phyloP scores from a whole-genome alignment of 179 eudicot genomes.

The Beta lomatogona region DNA sequence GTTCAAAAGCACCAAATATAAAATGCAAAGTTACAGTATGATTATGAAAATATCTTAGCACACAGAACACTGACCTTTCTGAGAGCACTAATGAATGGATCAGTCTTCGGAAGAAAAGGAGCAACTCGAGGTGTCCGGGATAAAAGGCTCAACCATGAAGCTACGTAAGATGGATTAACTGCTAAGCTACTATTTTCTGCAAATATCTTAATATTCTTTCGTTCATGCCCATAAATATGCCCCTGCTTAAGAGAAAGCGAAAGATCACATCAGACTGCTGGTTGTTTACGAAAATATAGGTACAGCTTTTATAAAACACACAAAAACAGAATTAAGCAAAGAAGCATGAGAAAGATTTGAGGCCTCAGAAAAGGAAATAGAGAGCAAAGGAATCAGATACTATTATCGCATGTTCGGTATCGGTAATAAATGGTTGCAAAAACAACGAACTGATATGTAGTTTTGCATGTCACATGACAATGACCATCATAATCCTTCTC shows the following conservation, averaged over 20 bases:
- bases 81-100: conserved; percentile 73
- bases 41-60: too few relatives aligned
- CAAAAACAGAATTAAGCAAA: neutral
- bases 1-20: neutral
- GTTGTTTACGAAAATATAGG: neutral
- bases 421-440: too few relatives aligned
- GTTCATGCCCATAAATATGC: conserved; percentile 78
- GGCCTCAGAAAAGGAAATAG: too few relatives aligned
- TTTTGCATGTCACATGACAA: too few relatives aligned
- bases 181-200: conserved; percentile 82
- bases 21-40: too few relatives aligned
- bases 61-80: conserved; percentile 58
- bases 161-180: conserved; percentile 74
- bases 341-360: too few relatives aligned
- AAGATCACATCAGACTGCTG: conserved; percentile 11
- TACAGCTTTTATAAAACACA: neutral
- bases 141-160: conserved; percentile 73
- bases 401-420: too few relatives aligned
- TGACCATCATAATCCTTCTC: too few relatives aligned
- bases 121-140: conserved; percentile 93
- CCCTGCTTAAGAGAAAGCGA: conserved; percentile 47
- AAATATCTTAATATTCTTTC: conserved; percentile 75
- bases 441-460: too few relatives aligned
- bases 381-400: too few relatives aligned
- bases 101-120: conserved; percentile 81